Conservation (phyloP, 78 protist species). For the Cyanophora paradoxa region DNA sequence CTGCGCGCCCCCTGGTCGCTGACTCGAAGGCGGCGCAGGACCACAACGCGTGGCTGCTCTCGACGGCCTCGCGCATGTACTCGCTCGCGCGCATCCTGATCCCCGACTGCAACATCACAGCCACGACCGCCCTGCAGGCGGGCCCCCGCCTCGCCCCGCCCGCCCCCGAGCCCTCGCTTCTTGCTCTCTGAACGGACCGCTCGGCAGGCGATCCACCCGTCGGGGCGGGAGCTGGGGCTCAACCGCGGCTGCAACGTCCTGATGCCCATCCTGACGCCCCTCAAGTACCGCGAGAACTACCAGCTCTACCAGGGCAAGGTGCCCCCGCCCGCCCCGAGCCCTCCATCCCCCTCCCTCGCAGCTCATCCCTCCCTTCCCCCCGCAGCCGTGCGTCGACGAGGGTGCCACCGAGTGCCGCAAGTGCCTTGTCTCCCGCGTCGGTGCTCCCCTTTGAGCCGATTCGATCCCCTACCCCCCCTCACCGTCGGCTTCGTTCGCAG, state of each 20-base stretch:
- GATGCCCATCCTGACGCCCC: slow-evolving; percentile 40
- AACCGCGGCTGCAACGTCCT: slow-evolving; percentile 14
- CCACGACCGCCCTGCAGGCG: slow-evolving; percentile 41
- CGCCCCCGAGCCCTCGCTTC: too few relatives aligned
- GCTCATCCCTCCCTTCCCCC: too few relatives aligned
- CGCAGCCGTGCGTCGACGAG: slow-evolving; percentile 14
- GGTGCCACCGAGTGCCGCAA: not conserved
- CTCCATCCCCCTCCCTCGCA: too few relatives aligned
- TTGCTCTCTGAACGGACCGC: not conserved
- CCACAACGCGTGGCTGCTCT: too few relatives aligned
- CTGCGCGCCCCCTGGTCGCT: too few relatives aligned
- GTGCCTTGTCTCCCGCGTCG: not conserved
- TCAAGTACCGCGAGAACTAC: slow-evolving; percentile 20
- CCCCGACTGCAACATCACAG: slow-evolving; percentile 18
- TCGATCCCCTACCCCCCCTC: too few relatives aligned
- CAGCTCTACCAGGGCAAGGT: slow-evolving; percentile 31
- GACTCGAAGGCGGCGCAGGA: too few relatives aligned
- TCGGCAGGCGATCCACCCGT: slow-evolving; percentile 7
- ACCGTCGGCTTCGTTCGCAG: too few relatives aligned
- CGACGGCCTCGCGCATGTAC: too few relatives aligned
- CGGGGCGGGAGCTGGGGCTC: slow-evolving; percentile 28
- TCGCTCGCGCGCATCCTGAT: not conserved
- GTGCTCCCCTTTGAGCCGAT: too few relatives aligned
- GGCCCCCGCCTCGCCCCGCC: not conserved
- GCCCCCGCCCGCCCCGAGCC: too few relatives aligned